Evolutionary conservation across 179 eudicot species (phyloP).

Genomic region (Nepenthes alata): DNA sequence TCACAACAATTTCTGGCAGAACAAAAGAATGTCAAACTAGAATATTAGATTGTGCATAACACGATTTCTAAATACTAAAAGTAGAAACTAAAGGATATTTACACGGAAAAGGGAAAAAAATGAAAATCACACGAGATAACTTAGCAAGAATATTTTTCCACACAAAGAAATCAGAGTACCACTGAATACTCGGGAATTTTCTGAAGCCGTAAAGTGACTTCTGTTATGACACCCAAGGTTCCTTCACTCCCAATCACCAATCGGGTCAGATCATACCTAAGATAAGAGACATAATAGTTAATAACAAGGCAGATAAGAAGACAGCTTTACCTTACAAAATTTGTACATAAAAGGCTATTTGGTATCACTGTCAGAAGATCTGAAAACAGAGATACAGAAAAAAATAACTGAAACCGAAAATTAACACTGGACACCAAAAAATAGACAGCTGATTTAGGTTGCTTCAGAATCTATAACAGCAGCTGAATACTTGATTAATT

Average conservation of each 20-base stretch:
- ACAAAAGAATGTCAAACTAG: too few species aligned
- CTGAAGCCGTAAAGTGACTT: constrained; percentile 92
- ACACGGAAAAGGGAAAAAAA: too few species aligned
- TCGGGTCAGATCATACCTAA: constrained; percentile 86
- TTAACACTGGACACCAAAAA: neutral
- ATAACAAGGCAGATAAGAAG: neutral
- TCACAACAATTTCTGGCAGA: too few species aligned
- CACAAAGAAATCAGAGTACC: constrained; percentile 29
- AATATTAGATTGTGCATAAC: too few species aligned
- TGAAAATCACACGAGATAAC: neutral
- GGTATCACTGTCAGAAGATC: neutral
- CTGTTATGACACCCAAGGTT: constrained; percentile 91
- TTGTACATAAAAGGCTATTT: neutral
- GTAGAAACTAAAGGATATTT: too few species aligned
- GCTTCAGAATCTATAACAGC: neutral
- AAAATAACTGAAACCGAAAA: neutral
- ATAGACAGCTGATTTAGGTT: neutral
- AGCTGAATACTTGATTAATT: too few species aligned
- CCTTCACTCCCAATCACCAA: constrained; percentile 99
- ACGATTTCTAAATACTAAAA: too few species aligned
- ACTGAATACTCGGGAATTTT: constrained; percentile 75
- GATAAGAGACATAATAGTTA: constrained; percentile 9
- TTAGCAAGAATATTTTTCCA: neutral
- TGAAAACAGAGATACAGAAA: neutral
- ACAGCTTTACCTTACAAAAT: too few species aligned